Conservation (phyloP, 495 filamentous ascomycete genomes). For the Mytilinidion resinicola region DNA sequence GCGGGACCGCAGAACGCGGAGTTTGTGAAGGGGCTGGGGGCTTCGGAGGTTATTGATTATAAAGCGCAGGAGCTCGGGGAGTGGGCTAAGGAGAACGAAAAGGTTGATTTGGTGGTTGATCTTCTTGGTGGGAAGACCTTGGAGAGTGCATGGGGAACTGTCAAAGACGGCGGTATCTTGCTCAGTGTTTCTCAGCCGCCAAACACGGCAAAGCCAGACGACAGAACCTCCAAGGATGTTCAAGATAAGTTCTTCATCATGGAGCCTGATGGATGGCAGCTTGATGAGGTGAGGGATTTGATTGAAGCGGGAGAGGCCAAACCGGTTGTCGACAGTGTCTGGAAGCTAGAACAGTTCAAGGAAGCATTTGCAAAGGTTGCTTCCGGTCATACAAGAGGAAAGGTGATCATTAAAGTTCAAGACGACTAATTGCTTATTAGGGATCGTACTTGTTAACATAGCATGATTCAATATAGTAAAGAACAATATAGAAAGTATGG, state of each 20-base stretch:
- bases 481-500: no score
- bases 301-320: constrained; percentile 38
- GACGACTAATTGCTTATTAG: no score
- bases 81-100: constrained; percentile 30
- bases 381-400: constrained; percentile 9
- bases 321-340: constrained; percentile 44
- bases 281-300: constrained; percentile 39
- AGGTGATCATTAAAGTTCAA: constrained; percentile 16
- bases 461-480: no score
- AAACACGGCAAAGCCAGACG: constrained; percentile 37
- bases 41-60: constrained; percentile 43
- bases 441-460: no score
- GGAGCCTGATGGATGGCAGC: constrained; percentile 36
- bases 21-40: constrained; percentile 41
- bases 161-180: constrained; percentile 40
- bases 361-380: constrained; percentile 12
- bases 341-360: constrained; percentile 38
- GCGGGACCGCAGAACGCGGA: constrained; percentile 36
- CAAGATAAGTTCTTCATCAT: constrained; percentile 44
- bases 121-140: constrained; percentile 41
- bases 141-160: constrained; percentile 41
- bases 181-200: constrained; percentile 48
- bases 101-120: constrained; percentile 47
- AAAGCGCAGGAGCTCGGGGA: constrained; percentile 27
- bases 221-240: constrained; percentile 25